These are phyloP conservation scores for Bidens hawaiensis DNA, from an alignment of 140 eudicot genomes.

Conservation along the genomic window DNA sequence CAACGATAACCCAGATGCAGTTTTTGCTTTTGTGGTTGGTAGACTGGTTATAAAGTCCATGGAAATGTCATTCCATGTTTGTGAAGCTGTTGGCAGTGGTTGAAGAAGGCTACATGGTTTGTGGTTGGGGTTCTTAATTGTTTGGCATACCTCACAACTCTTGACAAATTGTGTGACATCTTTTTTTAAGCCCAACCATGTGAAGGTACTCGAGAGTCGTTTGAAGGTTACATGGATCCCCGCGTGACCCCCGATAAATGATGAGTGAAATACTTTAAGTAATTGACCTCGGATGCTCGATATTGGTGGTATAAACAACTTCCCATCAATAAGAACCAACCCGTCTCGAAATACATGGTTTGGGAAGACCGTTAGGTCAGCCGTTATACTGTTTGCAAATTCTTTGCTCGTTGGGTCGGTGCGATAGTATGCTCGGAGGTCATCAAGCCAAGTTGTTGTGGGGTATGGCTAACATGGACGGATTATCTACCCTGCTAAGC, in stretches of 20 bases:
- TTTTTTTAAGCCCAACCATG: neutral
- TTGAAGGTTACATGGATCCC: neutral
- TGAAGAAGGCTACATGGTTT: constrained; percentile 8
- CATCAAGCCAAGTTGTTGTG: too few species aligned
- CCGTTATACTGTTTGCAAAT: neutral
- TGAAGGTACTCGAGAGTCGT: neutral
- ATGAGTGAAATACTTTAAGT: neutral
- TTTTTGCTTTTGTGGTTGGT: too few species aligned
- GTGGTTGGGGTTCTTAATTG: too few species aligned
- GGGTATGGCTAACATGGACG: neutral
- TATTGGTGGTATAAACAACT: neutral
- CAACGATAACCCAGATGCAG: constrained; percentile 4
- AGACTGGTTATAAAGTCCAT: too few species aligned
- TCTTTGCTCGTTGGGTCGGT: neutral
- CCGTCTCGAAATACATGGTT: too few species aligned
- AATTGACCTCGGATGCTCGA: neutral
- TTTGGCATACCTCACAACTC: neutral
- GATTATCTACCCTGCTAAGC: neutral
- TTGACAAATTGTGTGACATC: neutral
- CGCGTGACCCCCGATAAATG: neutral
- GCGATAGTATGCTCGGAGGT: too few species aligned
- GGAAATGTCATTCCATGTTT: neutral
- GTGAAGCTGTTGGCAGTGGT: neutral
- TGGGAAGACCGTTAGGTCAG: neutral
- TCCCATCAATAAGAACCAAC: too few species aligned